These are phyloP conservation scores for Pythium aristosporum DNA, from an alignment of 352 stramenopile species.

Conservation along the genomic window DNA sequence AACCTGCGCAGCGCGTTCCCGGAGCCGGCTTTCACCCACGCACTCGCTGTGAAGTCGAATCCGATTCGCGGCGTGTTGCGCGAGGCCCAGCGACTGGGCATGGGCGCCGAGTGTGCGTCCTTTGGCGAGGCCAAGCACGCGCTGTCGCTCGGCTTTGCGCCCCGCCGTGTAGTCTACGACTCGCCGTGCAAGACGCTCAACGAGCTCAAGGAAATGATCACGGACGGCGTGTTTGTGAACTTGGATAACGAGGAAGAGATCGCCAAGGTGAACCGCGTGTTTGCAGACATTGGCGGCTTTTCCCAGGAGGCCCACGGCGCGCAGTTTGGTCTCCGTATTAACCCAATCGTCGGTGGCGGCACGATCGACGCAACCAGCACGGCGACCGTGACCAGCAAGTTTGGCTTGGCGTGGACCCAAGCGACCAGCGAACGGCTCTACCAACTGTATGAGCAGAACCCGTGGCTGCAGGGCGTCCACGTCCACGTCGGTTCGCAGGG, in stretches of 20 bases:
- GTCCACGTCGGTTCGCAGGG: slow-evolving; percentile 89
- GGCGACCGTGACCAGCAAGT: slow-evolving; percentile 89
- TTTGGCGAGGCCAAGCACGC: slow-evolving; percentile 82
- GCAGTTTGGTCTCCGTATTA: slow-evolving; percentile 90
- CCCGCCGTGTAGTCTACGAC: slow-evolving; percentile 88
- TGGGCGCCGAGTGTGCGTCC: slow-evolving; percentile 83
- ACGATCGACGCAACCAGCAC: slow-evolving; percentile 85
- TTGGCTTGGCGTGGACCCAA: slow-evolving; percentile 76
- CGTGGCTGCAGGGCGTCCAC: slow-evolving; percentile 88
- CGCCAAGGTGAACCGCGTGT: slow-evolving; percentile 61
- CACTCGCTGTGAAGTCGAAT: slow-evolving; percentile 82
- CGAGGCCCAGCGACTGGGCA: slow-evolving; percentile 42
- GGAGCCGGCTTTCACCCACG: slow-evolving; percentile 70
- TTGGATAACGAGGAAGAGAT: slow-evolving; percentile 92
- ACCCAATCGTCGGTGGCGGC: slow-evolving; percentile 89
- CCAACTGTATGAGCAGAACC: slow-evolving; percentile 58
- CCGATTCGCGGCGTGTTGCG: slow-evolving; percentile 63
- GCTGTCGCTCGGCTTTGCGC: slow-evolving; percentile 67
- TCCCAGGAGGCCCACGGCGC: slow-evolving; percentile 30
- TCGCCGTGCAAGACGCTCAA: slow-evolving; percentile 89
- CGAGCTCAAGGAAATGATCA: slow-evolving; percentile 81
- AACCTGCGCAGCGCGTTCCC: slow-evolving; percentile 58
- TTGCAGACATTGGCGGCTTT: slow-evolving; percentile 38
- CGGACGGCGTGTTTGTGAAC: slow-evolving; percentile 88
- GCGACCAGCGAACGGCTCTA: slow-evolving; percentile 54